phyloP scores from a whole-genome alignment of 2,329 filamentous ascomycete species.

The Diaporthe aspalathi region DNA sequence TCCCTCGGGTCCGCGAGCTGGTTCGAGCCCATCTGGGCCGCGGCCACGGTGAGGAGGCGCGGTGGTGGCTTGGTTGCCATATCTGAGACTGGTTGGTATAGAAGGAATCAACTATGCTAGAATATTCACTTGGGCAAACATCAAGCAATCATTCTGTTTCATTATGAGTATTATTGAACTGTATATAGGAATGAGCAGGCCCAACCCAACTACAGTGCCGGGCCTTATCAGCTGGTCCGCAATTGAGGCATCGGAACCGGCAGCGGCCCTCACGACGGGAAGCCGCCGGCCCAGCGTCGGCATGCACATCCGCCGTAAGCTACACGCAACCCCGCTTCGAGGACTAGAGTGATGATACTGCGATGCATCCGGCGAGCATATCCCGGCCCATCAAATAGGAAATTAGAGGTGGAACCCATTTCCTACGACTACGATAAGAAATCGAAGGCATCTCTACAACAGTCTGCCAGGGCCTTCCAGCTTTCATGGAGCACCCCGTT shows the following conservation, averaged over 20 bases:
- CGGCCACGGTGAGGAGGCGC: conserved; percentile 54
- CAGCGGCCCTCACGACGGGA: conserved; percentile 17
- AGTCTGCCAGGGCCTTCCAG: too few species aligned
- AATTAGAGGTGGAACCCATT: not conserved
- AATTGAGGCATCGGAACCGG: not conserved
- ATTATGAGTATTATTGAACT: not conserved
- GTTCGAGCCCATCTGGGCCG: conserved; percentile 64
- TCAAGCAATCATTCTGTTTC: too few species aligned
- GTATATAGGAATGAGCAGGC: not conserved
- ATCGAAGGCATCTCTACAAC: too few species aligned
- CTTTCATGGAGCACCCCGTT: not conserved
- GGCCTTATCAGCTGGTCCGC: conserved; percentile 25
- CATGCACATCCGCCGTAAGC: not conserved
- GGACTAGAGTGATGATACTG: not conserved
- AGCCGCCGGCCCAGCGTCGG: not conserved
- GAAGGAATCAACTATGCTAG: too few species aligned
- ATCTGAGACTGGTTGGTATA: too few species aligned
- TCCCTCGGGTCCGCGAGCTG: conserved; percentile 53
- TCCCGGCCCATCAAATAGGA: not conserved
- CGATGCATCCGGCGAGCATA: not conserved
- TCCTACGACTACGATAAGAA: not conserved
- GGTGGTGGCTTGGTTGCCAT: conserved; percentile 29
- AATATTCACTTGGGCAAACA: too few species aligned
- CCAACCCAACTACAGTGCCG: not conserved
- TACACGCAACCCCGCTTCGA: conserved; percentile 30